These are phyloP conservation scores for Calonectria crousiana DNA, from an alignment of 2,329 filamentous ascomycete genomes.

Conservation along the genomic window DNA sequence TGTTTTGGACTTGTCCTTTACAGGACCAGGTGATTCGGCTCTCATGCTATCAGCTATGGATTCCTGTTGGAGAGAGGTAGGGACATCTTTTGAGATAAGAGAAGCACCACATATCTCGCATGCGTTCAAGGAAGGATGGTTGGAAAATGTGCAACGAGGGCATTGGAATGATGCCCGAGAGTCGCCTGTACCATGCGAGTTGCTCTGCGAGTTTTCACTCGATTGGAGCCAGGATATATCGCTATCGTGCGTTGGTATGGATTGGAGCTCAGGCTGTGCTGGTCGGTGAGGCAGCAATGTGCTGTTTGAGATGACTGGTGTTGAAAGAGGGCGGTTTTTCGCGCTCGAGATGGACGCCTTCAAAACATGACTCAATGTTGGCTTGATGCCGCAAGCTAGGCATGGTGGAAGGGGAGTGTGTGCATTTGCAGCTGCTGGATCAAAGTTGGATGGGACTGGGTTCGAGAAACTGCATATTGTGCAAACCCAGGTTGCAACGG, in stretches of 20 bases:
- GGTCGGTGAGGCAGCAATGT: conserved; percentile 49
- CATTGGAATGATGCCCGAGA: conserved; percentile 70
- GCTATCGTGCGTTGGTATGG: conserved; percentile 24
- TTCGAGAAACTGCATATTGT: conserved; percentile 97
- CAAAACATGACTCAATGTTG: conserved; percentile 82
- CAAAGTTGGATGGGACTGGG: conserved; percentile 92
- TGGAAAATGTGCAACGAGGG: conserved; percentile 92
- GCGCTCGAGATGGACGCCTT: conserved; percentile 88
- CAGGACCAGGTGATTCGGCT: conserved; percentile 83
- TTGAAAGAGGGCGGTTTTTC: conserved; percentile 61
- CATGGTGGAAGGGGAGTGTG: conserved; percentile 88
- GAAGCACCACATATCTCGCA: conserved; percentile 94
- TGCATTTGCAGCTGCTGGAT: conserved; percentile 82
- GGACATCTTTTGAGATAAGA: conserved; percentile 68
- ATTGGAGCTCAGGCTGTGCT: conserved; percentile 25
- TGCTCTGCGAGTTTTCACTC: not conserved
- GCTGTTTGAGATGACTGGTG: conserved; percentile 24
- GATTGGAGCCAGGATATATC: conserved; percentile 8
- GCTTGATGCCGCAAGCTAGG: conserved; percentile 93
- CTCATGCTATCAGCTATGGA: conserved; percentile 57
- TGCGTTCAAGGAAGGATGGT: conserved; percentile 85
- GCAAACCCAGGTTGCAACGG: conserved; percentile 90
- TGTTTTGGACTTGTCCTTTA: conserved; percentile 57
- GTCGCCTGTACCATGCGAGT: conserved; percentile 20
- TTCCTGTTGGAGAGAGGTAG: conserved; percentile 47